Conservation (phyloP, 2,329 filamentous ascomycete species). For the Talaromyces marneffei region DNA sequence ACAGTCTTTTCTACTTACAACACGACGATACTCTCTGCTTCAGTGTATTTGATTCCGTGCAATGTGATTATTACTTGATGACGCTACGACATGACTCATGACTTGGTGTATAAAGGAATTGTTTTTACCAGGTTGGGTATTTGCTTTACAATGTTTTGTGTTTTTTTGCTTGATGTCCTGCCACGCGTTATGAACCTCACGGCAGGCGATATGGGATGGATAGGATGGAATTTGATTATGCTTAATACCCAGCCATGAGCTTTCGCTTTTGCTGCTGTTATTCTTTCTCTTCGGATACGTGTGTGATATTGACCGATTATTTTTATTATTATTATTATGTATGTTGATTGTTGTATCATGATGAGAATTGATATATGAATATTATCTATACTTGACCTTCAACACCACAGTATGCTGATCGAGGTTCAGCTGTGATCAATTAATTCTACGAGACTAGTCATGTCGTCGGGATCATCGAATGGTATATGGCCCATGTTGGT, state of each 20-base stretch:
- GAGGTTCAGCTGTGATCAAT: neutral
- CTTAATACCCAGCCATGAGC: constrained; percentile 3
- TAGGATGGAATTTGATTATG: neutral
- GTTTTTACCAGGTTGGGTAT: neutral
- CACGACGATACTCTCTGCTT: neutral
- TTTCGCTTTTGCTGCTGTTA: neutral
- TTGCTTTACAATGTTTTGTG: neutral
- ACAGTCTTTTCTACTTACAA: neutral
- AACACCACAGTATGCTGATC: too few species aligned
- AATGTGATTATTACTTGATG: constrained; percentile 2
- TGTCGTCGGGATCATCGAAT: too few species aligned
- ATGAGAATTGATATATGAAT: neutral
- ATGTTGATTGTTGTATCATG: neutral
- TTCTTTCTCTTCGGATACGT: neutral
- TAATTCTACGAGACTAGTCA: neutral
- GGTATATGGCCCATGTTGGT: too few species aligned
- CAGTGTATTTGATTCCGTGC: neutral
- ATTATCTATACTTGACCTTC: neutral
- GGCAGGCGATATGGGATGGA: neutral
- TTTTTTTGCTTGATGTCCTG: neutral
- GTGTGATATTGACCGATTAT: constrained; percentile 3
- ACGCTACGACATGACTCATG: constrained; percentile 6
- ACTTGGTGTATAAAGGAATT: constrained; percentile 1
- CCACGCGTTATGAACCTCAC: neutral
- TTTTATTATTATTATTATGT: neutral